Percentiles rank a stretch among this genome's conserved stretches.
Conservation (phyloP, 116 monocot genomes). For the Cymodocea nodosa region DNA sequence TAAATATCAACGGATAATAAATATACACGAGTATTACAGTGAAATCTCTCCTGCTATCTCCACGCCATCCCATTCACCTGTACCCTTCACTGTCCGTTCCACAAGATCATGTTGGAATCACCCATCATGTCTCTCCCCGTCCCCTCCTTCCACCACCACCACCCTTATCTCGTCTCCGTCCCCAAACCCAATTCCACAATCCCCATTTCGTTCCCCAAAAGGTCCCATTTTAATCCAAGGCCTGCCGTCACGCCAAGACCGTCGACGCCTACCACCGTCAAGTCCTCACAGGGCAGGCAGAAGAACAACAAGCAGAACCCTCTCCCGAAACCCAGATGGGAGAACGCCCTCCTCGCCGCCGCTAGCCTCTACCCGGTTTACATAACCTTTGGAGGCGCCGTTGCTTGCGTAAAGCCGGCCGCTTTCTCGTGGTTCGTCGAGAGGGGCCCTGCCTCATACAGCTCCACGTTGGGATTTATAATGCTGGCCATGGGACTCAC, state of each 20-base stretch:
- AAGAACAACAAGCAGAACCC: not conserved
- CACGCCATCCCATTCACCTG: too few relatives aligned
- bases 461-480: constrained; percentile 49
- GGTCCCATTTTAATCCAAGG: not conserved
- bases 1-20: too few relatives aligned
- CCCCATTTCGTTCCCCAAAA: constrained; percentile 9
- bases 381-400: constrained; percentile 43
- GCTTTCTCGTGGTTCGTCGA: constrained; percentile 70
- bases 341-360: constrained; percentile 24
- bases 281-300: constrained; percentile 6
- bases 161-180: not conserved
- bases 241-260: not conserved
- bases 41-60: too few relatives aligned
- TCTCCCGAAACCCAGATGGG: constrained; percentile 23
- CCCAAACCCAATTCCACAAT: not conserved
- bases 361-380: constrained; percentile 64
- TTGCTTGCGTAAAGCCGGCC: constrained; percentile 46
- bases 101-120: too few relatives aligned
- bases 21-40: too few relatives aligned
- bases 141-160: constrained; percentile 2
- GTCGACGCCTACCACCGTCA: constrained; percentile 7
- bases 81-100: too few relatives aligned
- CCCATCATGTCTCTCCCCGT: constrained; percentile 3
- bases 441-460: constrained; percentile 47
- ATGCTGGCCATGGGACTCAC: constrained; percentile 74